phyloP scores from a whole-genome alignment of 129 eudicot genomes.

The Centrapalus pauciflorus region DNA sequence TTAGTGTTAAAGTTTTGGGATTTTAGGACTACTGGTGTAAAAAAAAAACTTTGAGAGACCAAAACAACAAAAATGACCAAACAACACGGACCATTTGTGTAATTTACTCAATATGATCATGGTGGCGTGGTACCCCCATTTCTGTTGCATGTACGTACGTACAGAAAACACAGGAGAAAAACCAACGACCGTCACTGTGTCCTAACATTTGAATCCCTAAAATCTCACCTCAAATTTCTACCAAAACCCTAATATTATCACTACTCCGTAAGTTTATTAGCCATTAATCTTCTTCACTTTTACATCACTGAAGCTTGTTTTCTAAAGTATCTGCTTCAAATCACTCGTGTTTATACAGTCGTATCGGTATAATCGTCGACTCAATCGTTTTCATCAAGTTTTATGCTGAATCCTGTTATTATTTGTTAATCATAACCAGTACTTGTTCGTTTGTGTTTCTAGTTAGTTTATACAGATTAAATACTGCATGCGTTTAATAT shows the following conservation, averaged over 20 bases:
- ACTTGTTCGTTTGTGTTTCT: not conserved
- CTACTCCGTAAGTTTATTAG: not conserved
- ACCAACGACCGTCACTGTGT: not conserved
- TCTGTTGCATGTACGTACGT: constrained; percentile 14
- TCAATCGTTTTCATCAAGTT: not conserved
- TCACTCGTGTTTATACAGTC: constrained; percentile 9
- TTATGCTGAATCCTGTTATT: not conserved
- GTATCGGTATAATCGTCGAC: not conserved
- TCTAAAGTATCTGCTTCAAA: not conserved
- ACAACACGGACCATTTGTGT: not conserved
- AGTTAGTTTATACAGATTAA: not conserved
- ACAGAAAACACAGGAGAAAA: constrained; percentile 11
- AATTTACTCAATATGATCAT: no score
- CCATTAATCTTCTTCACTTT: not conserved
- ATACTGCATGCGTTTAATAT: not conserved
- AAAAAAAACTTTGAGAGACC: no score
- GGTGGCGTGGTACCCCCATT: no score
- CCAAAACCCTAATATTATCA: constrained; percentile 20
- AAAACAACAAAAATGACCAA: no score
- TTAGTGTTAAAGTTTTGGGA: no score
- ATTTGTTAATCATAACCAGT: not conserved
- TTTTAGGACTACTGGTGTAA: no score
- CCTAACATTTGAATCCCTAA: constrained; percentile 2
- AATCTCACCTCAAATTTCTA: not conserved
- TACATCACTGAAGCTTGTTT: not conserved